Base-by-base conservation (phyloP, 1,284 basidiomycete species). In the Microbotryum intermedium region DNA sequence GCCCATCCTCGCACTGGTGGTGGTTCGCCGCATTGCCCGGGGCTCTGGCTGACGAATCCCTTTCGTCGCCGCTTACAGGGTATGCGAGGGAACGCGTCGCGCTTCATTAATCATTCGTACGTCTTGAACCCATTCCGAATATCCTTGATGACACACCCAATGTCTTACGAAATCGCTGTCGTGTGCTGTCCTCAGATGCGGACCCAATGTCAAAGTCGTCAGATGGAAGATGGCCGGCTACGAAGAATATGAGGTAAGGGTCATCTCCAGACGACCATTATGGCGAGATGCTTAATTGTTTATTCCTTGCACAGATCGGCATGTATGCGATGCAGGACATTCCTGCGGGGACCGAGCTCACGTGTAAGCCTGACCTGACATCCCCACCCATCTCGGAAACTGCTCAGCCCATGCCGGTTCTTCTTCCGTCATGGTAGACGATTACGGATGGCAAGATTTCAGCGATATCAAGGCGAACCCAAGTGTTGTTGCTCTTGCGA, bases 191-290 rank as follows among this genome's bases (percentile, higher is more conserved):
- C 53, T 11, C 23, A 26, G 43, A 46, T 58, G 67, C 47, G 61
- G 59, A n/a, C 68, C 67, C 11, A 71, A 68, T 44, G 39, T 65
- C 47, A 44, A 58, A n/a, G 67, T 69, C 43, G 66, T 66, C 2
- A 21, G 62, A 30, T 69, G 66, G 62, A 58, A 56, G 42, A 18
- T 71, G n/a, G 66, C 68, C 18, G 74, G 73, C 7, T 66, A 69
- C 49, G 76, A 78, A 50, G 78, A 79, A 68, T 77, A 71, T 58
- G 76, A 79, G 64, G 72, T 77, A 8, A 74, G 76, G 9, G 70
- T 73, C 64, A n/a, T 42, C 4, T 13, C 34, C 43, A 21, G 11
- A 4, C 3, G 6, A 21, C 23, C 13, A 13, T n/a, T 6, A 28
- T 9, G 6, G 9, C 13, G 13, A 48, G n/a, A 47, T 13, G 48